phyloP scores from a whole-genome alignment of 192 early-diverging fungal genomes.

The Gaertneriomyces sp. region DNA sequence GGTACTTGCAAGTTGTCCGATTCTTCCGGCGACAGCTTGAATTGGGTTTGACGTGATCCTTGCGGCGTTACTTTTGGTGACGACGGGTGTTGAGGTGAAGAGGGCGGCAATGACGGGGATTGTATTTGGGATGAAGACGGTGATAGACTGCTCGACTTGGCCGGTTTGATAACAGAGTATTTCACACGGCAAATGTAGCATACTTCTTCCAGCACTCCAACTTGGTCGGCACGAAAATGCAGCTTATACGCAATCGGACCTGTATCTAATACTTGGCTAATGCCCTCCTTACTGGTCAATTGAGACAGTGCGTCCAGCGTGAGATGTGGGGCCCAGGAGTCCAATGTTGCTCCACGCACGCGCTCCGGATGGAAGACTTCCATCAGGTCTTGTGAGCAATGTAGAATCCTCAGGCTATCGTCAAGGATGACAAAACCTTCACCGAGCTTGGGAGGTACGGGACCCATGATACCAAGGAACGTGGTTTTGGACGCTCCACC shows the following conservation, averaged over 20 bases:
- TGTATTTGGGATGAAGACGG: too few relatives aligned
- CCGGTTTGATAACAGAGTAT: background rate
- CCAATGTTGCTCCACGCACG: too few relatives aligned
- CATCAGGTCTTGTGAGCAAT: conserved; percentile 8
- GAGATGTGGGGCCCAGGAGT: too few relatives aligned
- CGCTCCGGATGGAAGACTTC: background rate
- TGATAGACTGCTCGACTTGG: too few relatives aligned
- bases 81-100: too few relatives aligned
- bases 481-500: conserved; percentile 14
- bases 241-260: conserved; percentile 3
- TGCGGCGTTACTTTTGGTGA: too few relatives aligned
- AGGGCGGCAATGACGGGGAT: too few relatives aligned
- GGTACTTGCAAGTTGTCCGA: too few relatives aligned
- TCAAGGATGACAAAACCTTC: conserved; percentile 37
- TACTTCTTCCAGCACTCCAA: conserved; percentile 2
- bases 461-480: conserved; percentile 36
- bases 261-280: background rate
- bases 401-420: conserved; percentile 18
- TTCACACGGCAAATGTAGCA: conserved; percentile 17
- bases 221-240: background rate
- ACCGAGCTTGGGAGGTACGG: background rate
- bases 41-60: too few relatives aligned
- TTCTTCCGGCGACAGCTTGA: too few relatives aligned
- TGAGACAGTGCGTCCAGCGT: too few relatives aligned
- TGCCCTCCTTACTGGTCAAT: too few relatives aligned